These are phyloP conservation scores for Dianthus caryophyllus DNA, from an alignment of 148 eudicot species.

Conservation along the genomic window DNA sequence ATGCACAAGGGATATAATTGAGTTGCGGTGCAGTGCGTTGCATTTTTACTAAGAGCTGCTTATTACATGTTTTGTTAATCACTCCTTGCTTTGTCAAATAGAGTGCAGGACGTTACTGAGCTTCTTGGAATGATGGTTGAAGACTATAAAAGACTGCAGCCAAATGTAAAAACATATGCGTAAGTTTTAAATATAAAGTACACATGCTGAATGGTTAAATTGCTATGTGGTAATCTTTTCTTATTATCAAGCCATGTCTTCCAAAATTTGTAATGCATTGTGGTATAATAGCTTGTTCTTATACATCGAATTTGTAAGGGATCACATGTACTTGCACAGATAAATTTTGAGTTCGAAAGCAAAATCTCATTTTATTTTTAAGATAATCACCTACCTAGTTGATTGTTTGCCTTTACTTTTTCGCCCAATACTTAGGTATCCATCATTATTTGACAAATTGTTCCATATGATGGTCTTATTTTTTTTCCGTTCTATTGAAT, in stretches of 20 bases:
- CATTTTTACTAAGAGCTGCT: constrained; percentile 8
- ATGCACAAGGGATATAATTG: background rate
- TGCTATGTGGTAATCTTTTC: background rate
- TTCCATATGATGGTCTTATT: no score
- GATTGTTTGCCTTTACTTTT: background rate
- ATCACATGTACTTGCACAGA: background rate
- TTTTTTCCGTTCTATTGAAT: background rate
- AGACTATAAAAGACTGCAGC: constrained; percentile 76
- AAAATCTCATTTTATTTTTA: background rate
- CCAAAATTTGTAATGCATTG: background rate
- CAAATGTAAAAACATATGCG: constrained; percentile 91
- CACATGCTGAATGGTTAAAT: background rate
- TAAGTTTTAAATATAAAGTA: constrained; percentile 33
- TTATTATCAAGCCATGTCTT: background rate
- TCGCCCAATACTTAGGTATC: background rate
- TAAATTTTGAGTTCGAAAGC: background rate
- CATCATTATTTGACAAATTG: no score
- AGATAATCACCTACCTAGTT: constrained; percentile 5
- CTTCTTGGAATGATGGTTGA: constrained; percentile 98
- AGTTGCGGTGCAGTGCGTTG: background rate
- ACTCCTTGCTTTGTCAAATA: constrained; percentile 17
- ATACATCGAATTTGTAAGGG: constrained; percentile 1
- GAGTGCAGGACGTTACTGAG: constrained; percentile 99
- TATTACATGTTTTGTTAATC: background rate
- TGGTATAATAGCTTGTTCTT: background rate